Base-by-base conservation (phyloP, 2,329 filamentous ascomycete genomes). In the Aspergillus thermomutatus region DNA sequence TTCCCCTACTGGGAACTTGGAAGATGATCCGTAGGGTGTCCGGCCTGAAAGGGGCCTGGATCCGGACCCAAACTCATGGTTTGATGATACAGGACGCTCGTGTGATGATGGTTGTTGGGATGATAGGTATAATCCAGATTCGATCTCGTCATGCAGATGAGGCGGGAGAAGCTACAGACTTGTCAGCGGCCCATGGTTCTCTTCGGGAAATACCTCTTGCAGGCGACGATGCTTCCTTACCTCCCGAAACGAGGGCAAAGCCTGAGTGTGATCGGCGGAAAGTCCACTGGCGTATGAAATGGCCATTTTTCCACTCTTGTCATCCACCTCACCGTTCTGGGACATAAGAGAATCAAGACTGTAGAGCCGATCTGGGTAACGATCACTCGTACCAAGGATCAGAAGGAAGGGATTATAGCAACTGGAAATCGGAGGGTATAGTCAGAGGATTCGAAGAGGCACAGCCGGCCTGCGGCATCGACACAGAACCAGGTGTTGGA, bases 61-160 rank as follows among this genome's bases (percentile, higher is more conserved):
- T 47, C 68, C 66, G 49, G 61, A 57, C n/a, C 62, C 57, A 60
- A 72, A 59, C 31, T 72, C 68, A 41, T 69, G 70, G 14, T 57
- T 59, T 26, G 66, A 66, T 37, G 67, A 72, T 28, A 56, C 52
- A 27, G 68, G 67, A 23, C 67, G 69, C 27, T 73, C 71, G 57
- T 67, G 69, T 48, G 66, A 64, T 54, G 64, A 61, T 49, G 65
- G 61, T 40, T 63, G 64, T 17, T 69, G 66, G 8, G 69, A 64
- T 45, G 61, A 64, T 54, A 66, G 67, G 58, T 70, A 74, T 58
- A 72, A 64, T 11, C 69, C 70, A 23, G 73, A 74, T 34, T 76
- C 74, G 57, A 76, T 76, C 58, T 75, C 74, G 58, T 75, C 72
- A 57, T 76, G 74, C 9, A 76, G 67, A 58, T 76, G 72, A 55